These are phyloP conservation scores for Diospyros lotus DNA, from an alignment of 148 eudicot genomes.

Conservation along the genomic window DNA sequence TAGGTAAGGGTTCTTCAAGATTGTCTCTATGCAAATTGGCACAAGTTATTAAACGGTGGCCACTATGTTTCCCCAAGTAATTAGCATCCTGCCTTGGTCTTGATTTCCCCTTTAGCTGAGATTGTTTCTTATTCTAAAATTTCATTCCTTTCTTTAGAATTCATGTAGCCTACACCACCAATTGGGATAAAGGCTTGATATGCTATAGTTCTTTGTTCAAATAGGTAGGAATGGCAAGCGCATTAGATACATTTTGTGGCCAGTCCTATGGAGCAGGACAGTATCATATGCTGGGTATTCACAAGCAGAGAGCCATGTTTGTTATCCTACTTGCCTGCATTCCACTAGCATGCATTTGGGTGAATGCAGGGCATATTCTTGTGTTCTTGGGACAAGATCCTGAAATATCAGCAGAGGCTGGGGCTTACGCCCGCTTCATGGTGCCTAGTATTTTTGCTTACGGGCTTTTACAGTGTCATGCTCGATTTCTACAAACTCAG, in stretches of 20 bases:
- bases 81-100: no score
- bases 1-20: no score
- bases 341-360: constrained; percentile 54
- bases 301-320: constrained; percentile 61
- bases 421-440: constrained; percentile 45
- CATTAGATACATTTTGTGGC: constrained; percentile 66
- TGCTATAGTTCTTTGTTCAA: no score
- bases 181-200: no score
- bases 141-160: no score
- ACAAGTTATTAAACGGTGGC: no score
- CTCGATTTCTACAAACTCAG: constrained; percentile 55
- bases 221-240: constrained; percentile 55
- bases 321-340: constrained; percentile 40
- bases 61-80: no score
- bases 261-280: constrained; percentile 54
- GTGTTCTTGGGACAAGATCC: constrained; percentile 48
- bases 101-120: no score
- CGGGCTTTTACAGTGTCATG: constrained; percentile 48
- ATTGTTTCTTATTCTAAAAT: no score
- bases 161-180: no score
- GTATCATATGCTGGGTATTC: constrained; percentile 55
- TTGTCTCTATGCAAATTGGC: no score
- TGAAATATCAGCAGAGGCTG: constrained; percentile 51
- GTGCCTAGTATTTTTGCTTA: constrained; percentile 49
- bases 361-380: constrained; percentile 39